Evolutionary conservation across 2,329 filamentous ascomycete genomes (phyloP).

Genomic region (Diaporthe batatas): DNA sequence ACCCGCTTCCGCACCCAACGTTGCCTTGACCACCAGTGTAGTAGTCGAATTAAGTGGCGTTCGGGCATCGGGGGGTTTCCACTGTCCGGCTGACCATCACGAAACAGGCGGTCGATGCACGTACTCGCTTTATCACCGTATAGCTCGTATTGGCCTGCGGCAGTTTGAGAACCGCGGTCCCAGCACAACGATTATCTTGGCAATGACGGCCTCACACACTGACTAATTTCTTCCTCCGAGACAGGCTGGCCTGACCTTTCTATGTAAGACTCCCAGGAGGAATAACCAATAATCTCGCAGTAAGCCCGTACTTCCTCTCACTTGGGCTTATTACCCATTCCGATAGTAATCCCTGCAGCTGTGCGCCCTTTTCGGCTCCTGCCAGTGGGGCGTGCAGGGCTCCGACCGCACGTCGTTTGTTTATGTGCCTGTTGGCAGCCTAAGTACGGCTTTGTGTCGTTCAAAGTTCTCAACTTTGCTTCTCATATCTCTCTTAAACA

Average conservation of each 20-base stretch:
- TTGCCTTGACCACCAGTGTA: background rate
- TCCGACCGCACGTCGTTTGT: background rate
- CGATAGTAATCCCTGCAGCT: conserved; percentile 4
- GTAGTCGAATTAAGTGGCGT: background rate
- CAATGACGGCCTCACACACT: background rate
- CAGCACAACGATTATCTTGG: background rate
- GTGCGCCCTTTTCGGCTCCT: background rate
- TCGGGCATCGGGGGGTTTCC: conserved; percentile 13
- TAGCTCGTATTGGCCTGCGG: conserved; percentile 6
- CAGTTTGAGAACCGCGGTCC: background rate
- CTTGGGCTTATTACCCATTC: background rate
- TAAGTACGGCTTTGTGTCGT: background rate
- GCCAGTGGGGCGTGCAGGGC: conserved; percentile 6
- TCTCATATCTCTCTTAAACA: background rate
- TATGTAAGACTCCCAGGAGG: too few relatives aligned
- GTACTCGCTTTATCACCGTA: background rate
- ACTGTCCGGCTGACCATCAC: conserved; percentile 26
- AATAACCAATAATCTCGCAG: background rate
- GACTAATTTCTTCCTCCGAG: background rate
- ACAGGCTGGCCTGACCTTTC: background rate
- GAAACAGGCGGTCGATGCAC: background rate
- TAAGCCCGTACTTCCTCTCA: background rate
- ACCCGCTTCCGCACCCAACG: conserved; percentile 9
- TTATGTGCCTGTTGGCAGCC: background rate
- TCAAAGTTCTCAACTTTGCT: background rate